A percentile compares a stretch with the other conserved stretches of the same genome.
These are phyloP conservation scores for Podaxis sp. DNA, from an alignment of 768 basidiomycete genomes.

Conservation along the genomic window DNA sequence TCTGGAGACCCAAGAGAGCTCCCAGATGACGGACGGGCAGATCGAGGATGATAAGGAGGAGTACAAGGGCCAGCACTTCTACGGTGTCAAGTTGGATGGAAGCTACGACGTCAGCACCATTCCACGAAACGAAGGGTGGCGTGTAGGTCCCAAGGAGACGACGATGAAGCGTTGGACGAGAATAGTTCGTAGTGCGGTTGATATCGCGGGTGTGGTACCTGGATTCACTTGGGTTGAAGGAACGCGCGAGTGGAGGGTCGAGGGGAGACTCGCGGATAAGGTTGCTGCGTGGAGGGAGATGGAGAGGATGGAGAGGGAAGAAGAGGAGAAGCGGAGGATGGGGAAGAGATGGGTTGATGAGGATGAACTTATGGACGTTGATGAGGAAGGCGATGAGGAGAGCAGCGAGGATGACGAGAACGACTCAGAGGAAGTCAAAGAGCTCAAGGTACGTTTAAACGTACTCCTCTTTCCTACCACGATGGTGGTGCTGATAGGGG, in stretches of 20 bases:
- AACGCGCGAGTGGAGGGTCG: conserved; percentile 60
- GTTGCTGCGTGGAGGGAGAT: conserved; percentile 69
- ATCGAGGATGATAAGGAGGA: conserved; percentile 79
- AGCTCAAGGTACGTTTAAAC: conserved; percentile 63
- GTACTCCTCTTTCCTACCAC: conserved; percentile 15
- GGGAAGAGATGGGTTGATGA: conserved; percentile 66
- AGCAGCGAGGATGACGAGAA: conserved; percentile 58
- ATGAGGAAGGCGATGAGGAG: conserved; percentile 55
- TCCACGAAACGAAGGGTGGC: conserved; percentile 10
- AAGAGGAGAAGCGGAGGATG: conserved; percentile 65
- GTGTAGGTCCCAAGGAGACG: conserved; percentile 11
- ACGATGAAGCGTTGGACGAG: conserved; percentile 69
- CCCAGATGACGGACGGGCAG: conserved; percentile 67
- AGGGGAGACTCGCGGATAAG: conserved; percentile 67
- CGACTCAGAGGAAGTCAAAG: conserved; percentile 72
- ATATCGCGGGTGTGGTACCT: conserved; percentile 66
- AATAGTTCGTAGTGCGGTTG: conserved; percentile 66
- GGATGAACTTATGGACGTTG: conserved; percentile 62
- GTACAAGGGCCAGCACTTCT: conserved; percentile 20
- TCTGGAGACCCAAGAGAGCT: conserved; percentile 58
- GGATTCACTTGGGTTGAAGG: conserved; percentile 72
- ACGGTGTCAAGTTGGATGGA: conserved; percentile 7
- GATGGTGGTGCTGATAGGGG: conserved; percentile 14
- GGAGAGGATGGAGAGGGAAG: conserved; percentile 62
- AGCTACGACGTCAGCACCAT: neutral